Base-by-base conservation (phyloP, 768 basidiomycete genomes). In the Lyophyllum decastes region DNA sequence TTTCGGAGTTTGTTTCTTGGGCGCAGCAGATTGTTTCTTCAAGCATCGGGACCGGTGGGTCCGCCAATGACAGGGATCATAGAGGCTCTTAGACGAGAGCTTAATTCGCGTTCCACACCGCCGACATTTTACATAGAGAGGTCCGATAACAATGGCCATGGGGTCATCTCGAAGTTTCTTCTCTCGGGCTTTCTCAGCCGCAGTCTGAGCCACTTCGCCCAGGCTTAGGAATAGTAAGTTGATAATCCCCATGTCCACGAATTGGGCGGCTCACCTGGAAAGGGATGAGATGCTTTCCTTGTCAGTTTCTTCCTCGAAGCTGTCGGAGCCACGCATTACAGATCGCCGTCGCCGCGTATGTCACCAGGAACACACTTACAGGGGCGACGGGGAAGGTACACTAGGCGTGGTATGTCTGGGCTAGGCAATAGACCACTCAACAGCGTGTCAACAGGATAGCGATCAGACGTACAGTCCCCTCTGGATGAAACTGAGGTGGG, bases 31-130 rank as follows among this genome's bases (percentile, higher is more conserved):
- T 25, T 56, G 55, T 49, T 77, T 80, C 70, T 79, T 84, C 53
- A 83, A 66, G 67, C 88, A 90, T 27, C 87, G 78, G 40, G 76
- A 75, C 30, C 83, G 77, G 64, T 90, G 88, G 61, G 81, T 85
- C 45, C 72, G 67, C 88, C 88, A 90, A 68, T 90, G 88, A 64
- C 81, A 82, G 27, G 79, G 77, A 63, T 90, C 88, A 62, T 80
- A 90, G 21, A 76, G 76, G 68, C 85, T 87, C 71, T 89, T 89
- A 30, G 76, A 69, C 16, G 87, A 89, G 25, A 90, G 81, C 67
- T 87, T 87, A 70, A 90, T 88, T 14, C 73, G 71, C 26, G 64
- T 71, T 35, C 77, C 74, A 69, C 88, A 90, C 52, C 78, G 77
- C 59, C 72, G 74, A 72, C 87, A 89, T 54, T 76, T 73, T 50